Conservation (phyloP, 305 asterid genomes). For the Solanum chacoense region DNA sequence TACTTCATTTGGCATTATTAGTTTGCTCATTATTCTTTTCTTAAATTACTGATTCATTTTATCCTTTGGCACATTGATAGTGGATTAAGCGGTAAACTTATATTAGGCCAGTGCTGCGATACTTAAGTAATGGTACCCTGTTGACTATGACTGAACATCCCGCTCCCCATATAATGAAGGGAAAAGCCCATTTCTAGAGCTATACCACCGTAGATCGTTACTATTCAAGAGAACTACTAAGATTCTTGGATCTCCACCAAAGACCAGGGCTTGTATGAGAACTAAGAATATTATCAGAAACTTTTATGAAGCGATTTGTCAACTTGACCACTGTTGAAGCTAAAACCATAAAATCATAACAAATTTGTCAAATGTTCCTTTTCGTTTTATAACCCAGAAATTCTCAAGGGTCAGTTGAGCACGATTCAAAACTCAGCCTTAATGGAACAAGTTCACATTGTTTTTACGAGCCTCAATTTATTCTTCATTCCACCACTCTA, state of each 20-base stretch:
- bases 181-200: neutral
- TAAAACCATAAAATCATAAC: neutral
- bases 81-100: neutral
- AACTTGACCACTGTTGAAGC: neutral
- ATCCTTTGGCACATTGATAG: neutral
- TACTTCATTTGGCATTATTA: neutral
- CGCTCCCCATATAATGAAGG: neutral
- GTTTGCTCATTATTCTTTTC: neutral
- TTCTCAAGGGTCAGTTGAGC: neutral
- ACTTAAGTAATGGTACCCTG: neutral
- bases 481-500: neutral
- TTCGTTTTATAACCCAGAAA: neutral
- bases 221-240: neutral
- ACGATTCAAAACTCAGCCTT: neutral
- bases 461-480: neutral
- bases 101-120: neutral
- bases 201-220: neutral
- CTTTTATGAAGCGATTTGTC: neutral
- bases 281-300: neutral
- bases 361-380: neutral
- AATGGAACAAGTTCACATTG: neutral
- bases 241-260: neutral
- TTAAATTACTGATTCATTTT: neutral
- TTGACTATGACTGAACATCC: neutral
- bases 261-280: neutral